A percentile compares a stretch with the other conserved stretches of the same genome.
These are phyloP conservation scores for Colletotrichum falcatum DNA, from an alignment of 2,329 filamentous ascomycete species.

Conservation along the genomic window DNA sequence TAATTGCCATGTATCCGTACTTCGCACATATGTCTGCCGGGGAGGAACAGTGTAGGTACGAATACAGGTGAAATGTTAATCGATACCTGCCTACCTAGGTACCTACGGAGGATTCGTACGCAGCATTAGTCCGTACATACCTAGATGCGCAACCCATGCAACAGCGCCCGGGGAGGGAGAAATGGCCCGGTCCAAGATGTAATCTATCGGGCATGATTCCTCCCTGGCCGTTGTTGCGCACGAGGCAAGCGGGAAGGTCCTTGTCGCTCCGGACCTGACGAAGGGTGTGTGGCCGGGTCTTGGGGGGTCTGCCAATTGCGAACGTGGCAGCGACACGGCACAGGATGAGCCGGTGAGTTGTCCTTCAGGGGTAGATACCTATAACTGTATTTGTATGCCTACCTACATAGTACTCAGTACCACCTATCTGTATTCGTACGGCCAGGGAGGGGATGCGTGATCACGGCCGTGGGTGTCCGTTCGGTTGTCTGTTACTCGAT, in stretches of 20 bases:
- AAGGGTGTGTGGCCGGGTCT: conserved; percentile 8
- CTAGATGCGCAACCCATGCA: conserved; percentile 21
- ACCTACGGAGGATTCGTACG: no score
- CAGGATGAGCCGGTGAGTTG: conserved; percentile 17
- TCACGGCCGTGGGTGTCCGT: conserved; percentile 15
- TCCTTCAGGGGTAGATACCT: not conserved
- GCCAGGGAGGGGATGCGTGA: not conserved
- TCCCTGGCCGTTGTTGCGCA: not conserved
- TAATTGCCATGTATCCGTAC: no score
- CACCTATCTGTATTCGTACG: no score
- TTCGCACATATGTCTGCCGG: not conserved
- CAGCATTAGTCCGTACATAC: not conserved
- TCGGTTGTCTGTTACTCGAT: conserved; percentile 25
- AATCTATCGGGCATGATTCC: conserved; percentile 1
- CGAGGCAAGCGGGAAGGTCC: conserved; percentile 15
- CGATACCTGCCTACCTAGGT: not conserved
- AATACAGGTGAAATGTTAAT: no score
- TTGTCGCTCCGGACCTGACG: conserved; percentile 19
- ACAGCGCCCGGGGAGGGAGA: not conserved
- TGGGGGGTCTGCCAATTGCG: conserved; percentile 14
- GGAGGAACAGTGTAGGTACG: not conserved
- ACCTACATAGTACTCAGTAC: no score
- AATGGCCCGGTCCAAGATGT: conserved; percentile 8
- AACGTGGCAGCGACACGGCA: conserved; percentile 22
- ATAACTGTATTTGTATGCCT: not conserved